These are phyloP conservation scores for Dothistroma septosporum DNA, from an alignment of 2,329 filamentous ascomycete species.

Conservation along the genomic window DNA sequence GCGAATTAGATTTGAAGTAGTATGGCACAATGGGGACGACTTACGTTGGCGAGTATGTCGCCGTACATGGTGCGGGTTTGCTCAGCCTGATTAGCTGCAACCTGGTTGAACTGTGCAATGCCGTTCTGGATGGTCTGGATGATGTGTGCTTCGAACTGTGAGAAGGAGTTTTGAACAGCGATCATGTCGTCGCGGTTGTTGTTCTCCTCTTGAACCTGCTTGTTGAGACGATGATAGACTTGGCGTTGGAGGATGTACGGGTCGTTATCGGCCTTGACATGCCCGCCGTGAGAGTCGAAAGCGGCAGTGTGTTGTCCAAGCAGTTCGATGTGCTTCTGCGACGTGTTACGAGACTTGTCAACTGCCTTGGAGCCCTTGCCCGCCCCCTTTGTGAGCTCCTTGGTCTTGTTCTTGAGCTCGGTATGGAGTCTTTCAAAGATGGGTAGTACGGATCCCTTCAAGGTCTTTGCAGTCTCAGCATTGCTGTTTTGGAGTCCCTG, in stretches of 20 bases:
- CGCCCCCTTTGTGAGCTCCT: conserved; percentile 78
- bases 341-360: conserved; percentile 77
- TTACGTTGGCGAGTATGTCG: conserved; percentile 67
- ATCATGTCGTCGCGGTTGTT: conserved; percentile 90
- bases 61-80: conserved; percentile 74
- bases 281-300: conserved; percentile 71
- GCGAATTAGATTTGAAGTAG: neutral
- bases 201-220: conserved; percentile 91
- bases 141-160: conserved; percentile 81
- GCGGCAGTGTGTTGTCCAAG: conserved; percentile 79
- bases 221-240: conserved; percentile 77
- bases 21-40: neutral
- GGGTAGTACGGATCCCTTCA: conserved; percentile 81
- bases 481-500: conserved; percentile 87
- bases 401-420: conserved; percentile 94
- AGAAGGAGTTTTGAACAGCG: conserved; percentile 84
- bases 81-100: conserved; percentile 75
- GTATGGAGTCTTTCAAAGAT: conserved; percentile 86
- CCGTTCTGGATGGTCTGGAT: conserved; percentile 77
- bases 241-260: conserved; percentile 83
- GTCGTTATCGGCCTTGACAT: conserved; percentile 68
- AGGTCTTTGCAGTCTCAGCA: conserved; percentile 81
- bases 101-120: conserved; percentile 76
- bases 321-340: conserved; percentile 94
- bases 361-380: conserved; percentile 84